Conservation (phyloP, 345 rosid genomes). For the Cardamine occulta region DNA sequence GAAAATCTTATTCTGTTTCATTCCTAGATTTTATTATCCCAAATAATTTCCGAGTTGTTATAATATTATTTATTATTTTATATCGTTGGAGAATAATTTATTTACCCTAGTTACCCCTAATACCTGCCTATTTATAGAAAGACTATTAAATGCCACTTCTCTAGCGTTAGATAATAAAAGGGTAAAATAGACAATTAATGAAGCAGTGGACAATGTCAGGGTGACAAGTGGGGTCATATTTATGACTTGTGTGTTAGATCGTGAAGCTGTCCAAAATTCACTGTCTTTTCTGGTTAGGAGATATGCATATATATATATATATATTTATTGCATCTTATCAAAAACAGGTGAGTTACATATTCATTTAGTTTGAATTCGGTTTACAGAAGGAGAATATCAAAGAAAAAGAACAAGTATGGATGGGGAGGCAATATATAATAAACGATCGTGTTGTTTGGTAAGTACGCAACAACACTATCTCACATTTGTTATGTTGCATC, state of each 20-base stretch:
- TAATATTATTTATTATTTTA: background rate
- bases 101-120: background rate
- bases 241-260: constrained; percentile 22
- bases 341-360: background rate
- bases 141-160: background rate
- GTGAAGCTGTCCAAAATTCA: constrained; percentile 23
- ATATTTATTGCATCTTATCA: constrained; percentile 29
- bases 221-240: constrained; percentile 28
- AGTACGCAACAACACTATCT: no score
- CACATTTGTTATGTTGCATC: no score
- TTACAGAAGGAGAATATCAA: background rate
- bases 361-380: background rate
- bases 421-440: no score
- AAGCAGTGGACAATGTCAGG: constrained; percentile 14
- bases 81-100: no score
- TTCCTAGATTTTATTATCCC: background rate
- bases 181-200: constrained; percentile 13
- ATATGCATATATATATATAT: constrained; percentile 4
- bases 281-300: constrained; percentile 29
- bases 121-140: background rate
- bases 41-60: no score
- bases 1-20: background rate
- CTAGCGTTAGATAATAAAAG: constrained; percentile 10
- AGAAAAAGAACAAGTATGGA: no score
- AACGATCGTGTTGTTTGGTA: no score